Base-by-base conservation (phyloP, 129 eudicot genomes). In the Artemisia annua region DNA sequence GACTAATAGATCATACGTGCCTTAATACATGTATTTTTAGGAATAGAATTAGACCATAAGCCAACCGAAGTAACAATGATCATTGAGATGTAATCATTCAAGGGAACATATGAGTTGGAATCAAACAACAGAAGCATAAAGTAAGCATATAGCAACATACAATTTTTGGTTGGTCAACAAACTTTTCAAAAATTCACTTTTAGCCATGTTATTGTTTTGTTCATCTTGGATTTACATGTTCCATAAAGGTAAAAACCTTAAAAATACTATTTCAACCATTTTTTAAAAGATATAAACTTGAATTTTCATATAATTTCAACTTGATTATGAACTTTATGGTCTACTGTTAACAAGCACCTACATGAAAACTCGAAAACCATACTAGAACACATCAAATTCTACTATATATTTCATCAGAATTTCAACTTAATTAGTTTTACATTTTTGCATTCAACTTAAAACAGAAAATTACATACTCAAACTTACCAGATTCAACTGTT, bases 71-170 rank as follows among this genome's bases (percentile, higher is more conserved):
- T 6, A 39, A 39, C 10, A 52, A 15, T 52, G n/a, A 4, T 6
- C 8, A 16, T 50, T 32, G 10, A 5, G 58, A 48, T 15, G 60
- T 8, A 49, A n/a, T 11, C 11, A 14, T 7, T 7, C 16, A 20
- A 48, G 11, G 43, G 24, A 20, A 67, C 22, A 2, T 26, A 7
- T 12, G 15, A 11, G 43, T 66, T n/a, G 11, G 24, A 15, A 67
- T 39, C 7, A 46, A 19, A 10, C 17, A 18, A 1, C 13, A 10
- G 14, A 48, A 13, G 72, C 46, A 39, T 39, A 39, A 39, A 48
- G 43, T 66, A 66, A 46, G 35, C 39, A 66, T 22, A 14, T 39
- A 39, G 69, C 53, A 30, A 63, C 68, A 30, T 63, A 63, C 7
- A 0, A 15, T 24, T 63, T 63, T 64, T 20, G 11, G 67, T 46